Conservation (phyloP, 2,329 filamentous ascomycete genomes). For the Fusarium sp. region DNA sequence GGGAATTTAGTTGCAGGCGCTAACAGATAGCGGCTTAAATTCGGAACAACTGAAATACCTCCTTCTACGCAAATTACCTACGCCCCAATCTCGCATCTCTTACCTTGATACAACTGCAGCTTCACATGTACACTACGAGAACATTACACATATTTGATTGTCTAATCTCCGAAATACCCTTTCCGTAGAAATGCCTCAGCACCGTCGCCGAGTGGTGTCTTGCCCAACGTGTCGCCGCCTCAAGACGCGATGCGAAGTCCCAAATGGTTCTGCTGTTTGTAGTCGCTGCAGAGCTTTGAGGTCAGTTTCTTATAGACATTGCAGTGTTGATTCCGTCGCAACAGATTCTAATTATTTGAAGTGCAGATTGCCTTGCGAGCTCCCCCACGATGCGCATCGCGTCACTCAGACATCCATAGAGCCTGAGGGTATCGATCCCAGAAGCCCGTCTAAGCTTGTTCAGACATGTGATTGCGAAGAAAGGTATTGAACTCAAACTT, state of each 20-base stretch:
- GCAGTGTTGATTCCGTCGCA: no score
- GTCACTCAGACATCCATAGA: no score
- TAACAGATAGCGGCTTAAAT: neutral
- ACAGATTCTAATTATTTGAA: no score
- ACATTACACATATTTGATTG: accelerated
- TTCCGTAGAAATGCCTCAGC: neutral
- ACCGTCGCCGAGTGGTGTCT: neutral
- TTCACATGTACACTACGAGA: accelerated
- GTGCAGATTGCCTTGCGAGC: neutral
- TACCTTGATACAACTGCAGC: no score
- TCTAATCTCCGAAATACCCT: accelerated
- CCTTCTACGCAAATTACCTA: no score
- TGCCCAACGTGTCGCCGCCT: neutral
- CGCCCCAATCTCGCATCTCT: no score
- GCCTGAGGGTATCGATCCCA: accelerated
- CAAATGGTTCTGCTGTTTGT: neutral
- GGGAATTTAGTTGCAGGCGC: neutral
- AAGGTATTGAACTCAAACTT: neutral
- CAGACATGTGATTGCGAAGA: neutral
- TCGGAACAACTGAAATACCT: neutral
- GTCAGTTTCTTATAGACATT: neutral
- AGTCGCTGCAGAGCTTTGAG: neutral
- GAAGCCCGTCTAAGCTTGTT: accelerated
- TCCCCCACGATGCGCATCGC: neutral
- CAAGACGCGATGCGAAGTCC: neutral